phyloP scores from a whole-genome alignment of 1,284 basidiomycete species.

The Ustanciosporium gigantosporum region DNA sequence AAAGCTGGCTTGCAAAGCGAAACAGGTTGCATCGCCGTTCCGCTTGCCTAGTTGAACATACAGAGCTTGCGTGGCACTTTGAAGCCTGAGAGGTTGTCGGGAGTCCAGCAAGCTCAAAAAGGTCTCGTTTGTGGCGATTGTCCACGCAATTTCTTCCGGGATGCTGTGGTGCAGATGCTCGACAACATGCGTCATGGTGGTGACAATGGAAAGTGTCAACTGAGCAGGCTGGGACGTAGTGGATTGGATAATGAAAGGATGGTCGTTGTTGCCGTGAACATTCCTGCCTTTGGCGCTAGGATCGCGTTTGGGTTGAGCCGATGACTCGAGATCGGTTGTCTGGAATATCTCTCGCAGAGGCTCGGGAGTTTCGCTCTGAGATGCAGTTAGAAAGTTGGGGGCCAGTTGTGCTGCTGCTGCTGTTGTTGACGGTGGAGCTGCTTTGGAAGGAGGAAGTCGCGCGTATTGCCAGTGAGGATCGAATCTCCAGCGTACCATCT shows the following conservation, averaged over 20 bases:
- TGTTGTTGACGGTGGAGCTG: not conserved
- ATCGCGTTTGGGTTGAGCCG: no score
- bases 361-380: not conserved
- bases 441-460: not conserved
- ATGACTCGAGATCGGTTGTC: not conserved
- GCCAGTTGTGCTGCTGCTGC: not conserved
- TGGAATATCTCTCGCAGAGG: not conserved
- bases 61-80: slow-evolving; percentile 6
- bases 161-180: slow-evolving; percentile 6
- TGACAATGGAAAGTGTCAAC: slow-evolving; percentile 17
- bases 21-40: slow-evolving; percentile 10
- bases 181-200: slow-evolving; percentile 9
- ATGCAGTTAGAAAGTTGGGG: not conserved
- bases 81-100: slow-evolving; percentile 12
- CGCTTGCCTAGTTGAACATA: slow-evolving; percentile 6
- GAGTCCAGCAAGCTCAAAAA: slow-evolving; percentile 11
- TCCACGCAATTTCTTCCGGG: slow-evolving; percentile 22
- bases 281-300: not conserved
- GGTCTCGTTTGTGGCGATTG: slow-evolving; percentile 12
- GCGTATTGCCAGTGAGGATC: slow-evolving; percentile 1
- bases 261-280: not conserved
- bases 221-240: slow-evolving; percentile 7
- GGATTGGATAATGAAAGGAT: slow-evolving; percentile 22
- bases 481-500: slow-evolving; percentile 16
- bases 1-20: slow-evolving; percentile 11